Conservation (phyloP, 2,329 filamentous ascomycete genomes). For the Xylaria sp. region DNA sequence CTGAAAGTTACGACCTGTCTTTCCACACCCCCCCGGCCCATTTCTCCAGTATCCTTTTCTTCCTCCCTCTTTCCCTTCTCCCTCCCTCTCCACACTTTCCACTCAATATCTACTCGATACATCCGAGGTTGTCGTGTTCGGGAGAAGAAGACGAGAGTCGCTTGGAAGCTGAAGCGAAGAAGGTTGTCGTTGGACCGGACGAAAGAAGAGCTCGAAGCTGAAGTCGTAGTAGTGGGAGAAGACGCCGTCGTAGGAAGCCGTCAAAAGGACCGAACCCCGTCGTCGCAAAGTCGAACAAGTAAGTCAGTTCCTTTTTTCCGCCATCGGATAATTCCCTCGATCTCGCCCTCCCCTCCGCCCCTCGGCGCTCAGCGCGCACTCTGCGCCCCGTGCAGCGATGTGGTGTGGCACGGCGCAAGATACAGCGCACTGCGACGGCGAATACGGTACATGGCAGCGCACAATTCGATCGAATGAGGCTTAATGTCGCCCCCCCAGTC, state of each 20-base stretch:
- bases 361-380: background rate
- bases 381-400: conserved; percentile 23
- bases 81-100: conserved; percentile 30
- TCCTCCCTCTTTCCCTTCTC: conserved; percentile 26
- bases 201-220: conserved; percentile 16
- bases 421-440: conserved; percentile 17
- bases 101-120: conserved; percentile 26
- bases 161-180: conserved; percentile 32
- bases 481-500: conserved; percentile 4
- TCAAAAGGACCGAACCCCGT: conserved; percentile 18
- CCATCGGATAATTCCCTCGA: conserved; percentile 11
- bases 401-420: conserved; percentile 18
- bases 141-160: conserved; percentile 37
- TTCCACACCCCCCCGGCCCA: conserved; percentile 16
- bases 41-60: conserved; percentile 29
- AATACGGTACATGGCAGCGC: conserved; percentile 7
- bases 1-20: conserved; percentile 20
- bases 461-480: conserved; percentile 6
- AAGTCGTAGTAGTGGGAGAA: conserved; percentile 23
- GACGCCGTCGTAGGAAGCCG: conserved; percentile 28
- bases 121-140: conserved; percentile 40
- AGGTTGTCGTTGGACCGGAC: conserved; percentile 32
- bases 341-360: background rate
- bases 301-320: conserved; percentile 20
- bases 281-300: conserved; percentile 26